Base-by-base conservation (phyloP, 306 rosid species). In the Prinsepia uniflora region DNA sequence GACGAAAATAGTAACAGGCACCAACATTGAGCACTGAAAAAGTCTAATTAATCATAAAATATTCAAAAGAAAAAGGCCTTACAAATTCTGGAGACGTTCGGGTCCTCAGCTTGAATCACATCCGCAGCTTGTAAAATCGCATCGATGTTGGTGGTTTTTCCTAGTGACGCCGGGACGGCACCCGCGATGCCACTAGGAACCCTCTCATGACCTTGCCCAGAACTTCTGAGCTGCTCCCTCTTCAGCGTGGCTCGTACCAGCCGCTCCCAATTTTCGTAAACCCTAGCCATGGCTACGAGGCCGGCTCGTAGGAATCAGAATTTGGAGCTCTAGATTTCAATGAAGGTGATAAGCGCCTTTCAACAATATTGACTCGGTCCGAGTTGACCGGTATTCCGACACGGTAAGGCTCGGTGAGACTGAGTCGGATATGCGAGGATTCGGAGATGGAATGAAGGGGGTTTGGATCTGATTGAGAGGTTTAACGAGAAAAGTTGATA, bases 71-170 rank as follows among this genome's bases (percentile, higher is more conserved):
- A 1, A 72, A 6, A 47, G 6, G 46, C 97, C 97, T 82, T 62
- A 94, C 98, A 63, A 80, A 94, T 94, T 74, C 98, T 84, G 0
- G 98, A 82, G 63, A 89, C 85, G 68, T 80, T 84, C 17, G 97
- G 82, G 56, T 94, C 90, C 79, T 87, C 95, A 5, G 81, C 71
- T 72, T 89, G 97, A 84, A 94, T 83, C 72, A 85, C 96, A 82
- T 94, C 96, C 24, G 97, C 98, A 10, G 98, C 97, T 43, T 83
- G 96, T 52, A 94, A 80, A 78, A 94, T 94, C 57, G 87, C 80
- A 44, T 94, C 97, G 71, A 94, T 72, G 77, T 94, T 87, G 3
- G 94, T 87, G 5, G 84, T 71, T 66, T 77, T 85, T 48, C 83
- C 89, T 4, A 90, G 96, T 17, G 97, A 94, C 5, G 92, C 84